These are phyloP conservation scores for Eimeria acervulina DNA, from an alignment of 169 alveolate genomes.

Conservation along the genomic window DNA sequence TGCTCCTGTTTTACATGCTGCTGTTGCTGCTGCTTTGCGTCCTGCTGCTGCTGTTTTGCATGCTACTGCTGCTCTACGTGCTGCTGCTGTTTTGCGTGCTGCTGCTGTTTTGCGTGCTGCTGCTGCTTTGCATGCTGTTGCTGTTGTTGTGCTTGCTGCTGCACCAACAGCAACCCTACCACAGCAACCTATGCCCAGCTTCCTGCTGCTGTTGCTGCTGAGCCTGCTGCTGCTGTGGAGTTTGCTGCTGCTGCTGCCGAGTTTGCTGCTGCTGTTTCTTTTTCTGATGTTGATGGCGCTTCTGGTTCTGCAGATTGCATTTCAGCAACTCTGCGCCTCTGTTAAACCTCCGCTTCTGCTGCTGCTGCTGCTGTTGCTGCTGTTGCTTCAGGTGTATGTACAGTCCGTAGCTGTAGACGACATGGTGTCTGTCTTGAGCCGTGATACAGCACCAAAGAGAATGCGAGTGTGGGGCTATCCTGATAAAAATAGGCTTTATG, in stretches of 20 bases:
- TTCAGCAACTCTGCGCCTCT: background rate
- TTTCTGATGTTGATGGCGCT: background rate
- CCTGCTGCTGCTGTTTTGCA: background rate
- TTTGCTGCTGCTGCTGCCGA: background rate
- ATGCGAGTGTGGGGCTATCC: conserved; percentile 75
- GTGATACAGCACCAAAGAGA: conserved; percentile 66
- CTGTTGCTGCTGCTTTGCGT: background rate
- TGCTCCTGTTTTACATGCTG: background rate
- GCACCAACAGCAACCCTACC: too few relatives aligned
- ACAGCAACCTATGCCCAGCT: too few relatives aligned
- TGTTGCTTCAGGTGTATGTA: conserved; percentile 58
- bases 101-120: background rate
- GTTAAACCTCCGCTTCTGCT: background rate
- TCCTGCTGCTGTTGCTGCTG: too few relatives aligned
- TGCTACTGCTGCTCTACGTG: background rate
- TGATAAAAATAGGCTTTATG: conserved; percentile 17
- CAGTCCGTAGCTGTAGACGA: conserved; percentile 68
- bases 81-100: background rate
- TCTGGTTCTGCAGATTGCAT: background rate
- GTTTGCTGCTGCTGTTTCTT: background rate
- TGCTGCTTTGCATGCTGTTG: background rate
- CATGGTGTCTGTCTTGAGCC: conserved; percentile 20
- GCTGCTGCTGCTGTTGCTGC: conserved; percentile 26
- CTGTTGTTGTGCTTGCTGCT: background rate
- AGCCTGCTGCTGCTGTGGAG: background rate